phyloP scores from a whole-genome alignment of 495 filamentous ascomycete genomes.

The Penicillium pancosmium region DNA sequence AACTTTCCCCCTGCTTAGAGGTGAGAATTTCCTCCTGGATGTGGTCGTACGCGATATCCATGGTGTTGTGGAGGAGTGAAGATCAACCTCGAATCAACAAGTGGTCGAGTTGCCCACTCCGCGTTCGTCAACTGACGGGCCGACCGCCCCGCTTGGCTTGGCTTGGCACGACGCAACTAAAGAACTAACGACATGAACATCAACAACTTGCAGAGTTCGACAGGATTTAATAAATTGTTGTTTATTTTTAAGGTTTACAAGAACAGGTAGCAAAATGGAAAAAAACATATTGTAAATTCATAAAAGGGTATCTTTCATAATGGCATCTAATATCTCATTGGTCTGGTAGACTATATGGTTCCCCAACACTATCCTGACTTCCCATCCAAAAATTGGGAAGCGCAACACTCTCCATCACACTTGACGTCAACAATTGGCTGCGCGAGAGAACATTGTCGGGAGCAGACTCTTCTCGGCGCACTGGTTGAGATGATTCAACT shows the following conservation, averaged over 20 bases:
- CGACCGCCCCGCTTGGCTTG: slow-evolving; percentile 33
- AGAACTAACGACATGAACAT: neutral
- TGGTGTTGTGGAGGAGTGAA: slow-evolving; percentile 38
- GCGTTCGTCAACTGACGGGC: slow-evolving; percentile 27
- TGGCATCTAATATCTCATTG: slow-evolving; percentile 8
- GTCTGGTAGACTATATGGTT: slow-evolving; percentile 41
- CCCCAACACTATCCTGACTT: slow-evolving; percentile 50
- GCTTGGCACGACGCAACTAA: neutral
- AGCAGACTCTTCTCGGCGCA: slow-evolving; percentile 30
- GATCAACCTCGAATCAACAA: slow-evolving; percentile 17
- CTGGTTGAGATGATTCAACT: slow-evolving; percentile 50
- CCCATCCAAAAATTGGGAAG: slow-evolving; percentile 43
- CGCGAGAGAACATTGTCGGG: slow-evolving; percentile 31
- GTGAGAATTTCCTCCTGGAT: slow-evolving; percentile 82
- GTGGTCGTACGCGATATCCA: slow-evolving; percentile 98
- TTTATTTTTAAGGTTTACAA: neutral
- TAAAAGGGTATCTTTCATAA: slow-evolving; percentile 5
- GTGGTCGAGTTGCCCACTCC: slow-evolving; percentile 22
- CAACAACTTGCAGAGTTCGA: too few relatives aligned
- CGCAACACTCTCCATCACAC: slow-evolving; percentile 52
- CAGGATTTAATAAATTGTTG: too few relatives aligned
- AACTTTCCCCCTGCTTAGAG: slow-evolving; percentile 54
- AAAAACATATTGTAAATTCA: neutral
- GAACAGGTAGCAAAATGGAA: too few relatives aligned
- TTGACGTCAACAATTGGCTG: slow-evolving; percentile 48